These are phyloP conservation scores for Penicillium coprophilum DNA, from an alignment of 495 filamentous ascomycete genomes.

Conservation along the genomic window DNA sequence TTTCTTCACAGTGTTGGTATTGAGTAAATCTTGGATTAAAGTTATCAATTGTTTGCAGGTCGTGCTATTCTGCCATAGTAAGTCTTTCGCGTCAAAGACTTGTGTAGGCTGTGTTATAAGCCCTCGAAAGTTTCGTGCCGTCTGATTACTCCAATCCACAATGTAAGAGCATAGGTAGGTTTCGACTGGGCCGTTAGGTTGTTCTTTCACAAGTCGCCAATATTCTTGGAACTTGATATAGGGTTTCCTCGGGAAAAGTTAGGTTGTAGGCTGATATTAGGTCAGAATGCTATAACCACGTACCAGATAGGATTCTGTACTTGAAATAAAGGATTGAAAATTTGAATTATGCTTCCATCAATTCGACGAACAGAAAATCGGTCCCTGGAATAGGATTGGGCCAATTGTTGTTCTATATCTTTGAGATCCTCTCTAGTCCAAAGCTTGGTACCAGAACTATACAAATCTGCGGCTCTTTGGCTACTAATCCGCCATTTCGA, in stretches of 20 bases:
- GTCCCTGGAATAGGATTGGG: slow-evolving; percentile 29
- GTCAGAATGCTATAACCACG: slow-evolving; percentile 25
- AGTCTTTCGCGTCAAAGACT: slow-evolving; percentile 33
- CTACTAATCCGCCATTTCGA: slow-evolving; percentile 38
- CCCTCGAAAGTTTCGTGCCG: slow-evolving; percentile 32
- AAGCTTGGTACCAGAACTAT: slow-evolving; percentile 36
- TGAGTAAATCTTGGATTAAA: slow-evolving; percentile 29
- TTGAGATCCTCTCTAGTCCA: slow-evolving; percentile 39
- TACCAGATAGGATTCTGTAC: slow-evolving; percentile 43
- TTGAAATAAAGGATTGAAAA: slow-evolving; percentile 40
- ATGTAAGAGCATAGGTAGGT: slow-evolving; percentile 41
- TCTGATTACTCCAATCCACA: slow-evolving; percentile 38
- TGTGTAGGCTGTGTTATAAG: slow-evolving; percentile 33
- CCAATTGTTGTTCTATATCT: slow-evolving; percentile 40
- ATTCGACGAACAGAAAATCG: slow-evolving; percentile 40
- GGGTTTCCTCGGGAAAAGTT: slow-evolving; percentile 31
- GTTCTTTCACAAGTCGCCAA: slow-evolving; percentile 32
- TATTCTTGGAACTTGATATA: slow-evolving; percentile 35
- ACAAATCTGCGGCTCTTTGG: slow-evolving; percentile 39
- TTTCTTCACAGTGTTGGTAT: slow-evolving; percentile 34
- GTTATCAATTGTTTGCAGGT: slow-evolving; percentile 28
- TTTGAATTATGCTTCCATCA: slow-evolving; percentile 34
- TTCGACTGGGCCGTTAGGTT: slow-evolving; percentile 30
- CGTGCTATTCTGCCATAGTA: slow-evolving; percentile 33
- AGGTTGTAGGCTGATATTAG: slow-evolving; percentile 25